Percentiles rank a stretch among this genome's conserved stretches.
Evolutionary conservation across 1,139 yeast species (phyloP).

Genomic region (Kodamaea sp.): DNA sequence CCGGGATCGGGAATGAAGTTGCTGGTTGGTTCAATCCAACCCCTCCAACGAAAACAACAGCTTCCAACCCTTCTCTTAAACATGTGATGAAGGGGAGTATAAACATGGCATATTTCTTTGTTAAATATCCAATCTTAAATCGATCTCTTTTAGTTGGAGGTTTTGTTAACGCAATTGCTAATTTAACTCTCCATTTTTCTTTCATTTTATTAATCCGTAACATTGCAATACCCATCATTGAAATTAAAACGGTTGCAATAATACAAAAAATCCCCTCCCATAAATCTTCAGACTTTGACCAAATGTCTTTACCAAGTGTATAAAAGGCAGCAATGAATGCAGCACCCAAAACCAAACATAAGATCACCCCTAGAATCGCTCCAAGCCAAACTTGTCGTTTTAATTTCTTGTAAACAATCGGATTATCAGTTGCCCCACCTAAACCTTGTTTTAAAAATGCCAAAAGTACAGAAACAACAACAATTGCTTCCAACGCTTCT

Average conservation of each 20-base stretch:
- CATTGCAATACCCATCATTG: conserved; percentile 28
- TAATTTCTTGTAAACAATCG: conserved; percentile 54
- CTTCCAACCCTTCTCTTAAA: conserved; percentile 47
- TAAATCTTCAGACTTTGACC: conserved; percentile 23
- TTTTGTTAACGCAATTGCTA: conserved; percentile 35
- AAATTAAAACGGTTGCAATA: conserved; percentile 24
- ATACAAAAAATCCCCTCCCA: conserved; percentile 29
- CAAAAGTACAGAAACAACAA: conserved; percentile 82
- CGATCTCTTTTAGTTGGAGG: conserved; percentile 15
- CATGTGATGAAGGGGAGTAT: conserved; percentile 44
- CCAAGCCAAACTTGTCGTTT: conserved; percentile 30
- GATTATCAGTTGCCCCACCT: conserved; percentile 50
- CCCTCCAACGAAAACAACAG: conserved; percentile 48
- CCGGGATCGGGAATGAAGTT: conserved; percentile 39
- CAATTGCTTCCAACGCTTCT: conserved; percentile 86
- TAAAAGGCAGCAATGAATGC: conserved; percentile 25
- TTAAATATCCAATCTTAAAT: conserved; percentile 20
- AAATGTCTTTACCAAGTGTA: conserved; percentile 20
- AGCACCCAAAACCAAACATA: conserved; percentile 24
- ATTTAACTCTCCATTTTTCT: conserved; percentile 48
- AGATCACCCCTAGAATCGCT: conserved; percentile 20
- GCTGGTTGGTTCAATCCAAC: conserved; percentile 43
- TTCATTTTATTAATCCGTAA: conserved; percentile 38
- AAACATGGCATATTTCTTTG: conserved; percentile 36
- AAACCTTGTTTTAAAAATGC: conserved; percentile 88